Evolutionary conservation across 805 yeast genomes (phyloP).

Genomic region (Wickerhamomyces alni): DNA sequence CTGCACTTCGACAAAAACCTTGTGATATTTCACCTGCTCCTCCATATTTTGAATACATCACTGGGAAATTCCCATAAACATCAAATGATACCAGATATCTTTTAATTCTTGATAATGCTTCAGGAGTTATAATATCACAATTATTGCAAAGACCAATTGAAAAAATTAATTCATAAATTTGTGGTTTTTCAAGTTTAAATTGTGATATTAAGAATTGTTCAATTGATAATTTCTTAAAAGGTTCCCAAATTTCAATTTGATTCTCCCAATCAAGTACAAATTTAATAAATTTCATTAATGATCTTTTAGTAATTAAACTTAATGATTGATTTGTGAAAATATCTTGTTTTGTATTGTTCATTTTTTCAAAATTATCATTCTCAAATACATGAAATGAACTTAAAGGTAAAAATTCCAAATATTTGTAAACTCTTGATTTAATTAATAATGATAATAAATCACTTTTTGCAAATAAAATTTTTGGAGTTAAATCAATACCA

Average conservation of each 20-base stretch:
- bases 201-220: constrained; percentile 51
- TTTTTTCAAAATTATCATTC: constrained; percentile 82
- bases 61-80: constrained; percentile 93
- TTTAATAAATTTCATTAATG: constrained; percentile 86
- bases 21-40: constrained; percentile 95
- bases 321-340: constrained; percentile 86
- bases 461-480: constrained; percentile 83
- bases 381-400: constrained; percentile 91
- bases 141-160: constrained; percentile 78
- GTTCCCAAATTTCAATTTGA: constrained; percentile 50
- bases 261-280: constrained; percentile 71
- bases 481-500: constrained; percentile 85
- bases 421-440: constrained; percentile 82
- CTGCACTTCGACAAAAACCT: constrained; percentile 96
- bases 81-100: constrained; percentile 81
- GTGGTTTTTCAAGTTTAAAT: constrained; percentile 68
- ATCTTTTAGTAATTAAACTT: constrained; percentile 69
- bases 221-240: constrained; percentile 51
- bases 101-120: constrained; percentile 75
- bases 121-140: constrained; percentile 55
- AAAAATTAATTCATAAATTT: constrained; percentile 75
- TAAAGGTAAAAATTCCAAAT: constrained; percentile 86
- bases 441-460: constrained; percentile 75
- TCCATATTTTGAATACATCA: constrained; percentile 85
- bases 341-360: constrained; percentile 84